Conservation (phyloP, 129 eudicot species). For the Pittosporum tobira region DNA sequence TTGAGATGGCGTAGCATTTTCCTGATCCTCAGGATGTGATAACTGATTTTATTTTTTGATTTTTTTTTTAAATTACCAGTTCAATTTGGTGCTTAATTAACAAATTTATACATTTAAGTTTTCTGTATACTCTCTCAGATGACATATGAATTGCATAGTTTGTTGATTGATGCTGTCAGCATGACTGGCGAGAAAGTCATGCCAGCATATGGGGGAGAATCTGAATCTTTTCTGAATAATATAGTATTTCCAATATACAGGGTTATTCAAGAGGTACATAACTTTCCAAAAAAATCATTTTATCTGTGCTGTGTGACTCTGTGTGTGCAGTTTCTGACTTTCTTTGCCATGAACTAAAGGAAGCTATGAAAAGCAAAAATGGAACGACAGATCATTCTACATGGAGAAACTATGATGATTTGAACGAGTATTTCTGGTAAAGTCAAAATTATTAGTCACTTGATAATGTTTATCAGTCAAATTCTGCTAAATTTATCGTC, state of each 20-base stretch:
- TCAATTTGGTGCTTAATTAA: not conserved
- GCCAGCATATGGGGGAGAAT: slow-evolving; percentile 71
- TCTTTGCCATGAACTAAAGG: slow-evolving; percentile 48
- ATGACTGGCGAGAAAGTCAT: slow-evolving; percentile 57
- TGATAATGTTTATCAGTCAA: not conserved
- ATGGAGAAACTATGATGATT: slow-evolving; percentile 98
- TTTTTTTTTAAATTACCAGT: not conserved
- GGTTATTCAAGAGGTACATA: slow-evolving; percentile 66
- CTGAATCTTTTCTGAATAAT: slow-evolving; percentile 60
- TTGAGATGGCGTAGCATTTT: slow-evolving; percentile 4
- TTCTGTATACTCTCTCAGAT: slow-evolving; percentile 40
- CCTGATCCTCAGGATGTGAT: not conserved
- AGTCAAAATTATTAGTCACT: not conserved
- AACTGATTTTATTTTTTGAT: too few species aligned
- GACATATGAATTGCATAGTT: slow-evolving; percentile 85
- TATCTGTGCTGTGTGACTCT: not conserved
- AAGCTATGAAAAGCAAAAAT: slow-evolving; percentile 75
- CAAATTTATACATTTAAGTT: not conserved
- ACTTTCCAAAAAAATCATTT: slow-evolving; percentile 1
- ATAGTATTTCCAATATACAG: slow-evolving; percentile 66
- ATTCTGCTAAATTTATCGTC: not conserved
- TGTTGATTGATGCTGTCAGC: slow-evolving; percentile 72
- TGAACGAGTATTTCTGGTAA: slow-evolving; percentile 89
- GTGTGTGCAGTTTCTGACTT: slow-evolving; percentile 21
- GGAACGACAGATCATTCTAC: slow-evolving; percentile 88